Percentiles rank a stretch among this genome's conserved stretches.
These are phyloP conservation scores for Sporobolus alterniflorus DNA, from an alignment of 202 grass and related monocot species.

Conservation along the genomic window DNA sequence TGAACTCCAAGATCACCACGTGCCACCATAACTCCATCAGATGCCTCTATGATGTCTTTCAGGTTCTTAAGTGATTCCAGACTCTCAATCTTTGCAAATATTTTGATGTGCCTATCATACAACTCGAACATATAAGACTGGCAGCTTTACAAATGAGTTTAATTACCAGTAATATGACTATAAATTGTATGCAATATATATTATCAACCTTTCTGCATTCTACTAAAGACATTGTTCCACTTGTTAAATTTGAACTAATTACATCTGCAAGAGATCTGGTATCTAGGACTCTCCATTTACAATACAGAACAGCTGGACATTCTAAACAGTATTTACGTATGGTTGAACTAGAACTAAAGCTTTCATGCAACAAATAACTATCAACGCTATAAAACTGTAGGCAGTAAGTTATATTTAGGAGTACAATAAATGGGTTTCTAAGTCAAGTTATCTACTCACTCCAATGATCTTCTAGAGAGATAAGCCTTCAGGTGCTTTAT, in stretches of 20 bases:
- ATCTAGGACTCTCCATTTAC: neutral
- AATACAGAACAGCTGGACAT: neutral
- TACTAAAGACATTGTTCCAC: neutral
- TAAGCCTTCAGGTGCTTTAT: conserved; percentile 70
- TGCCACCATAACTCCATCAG: conserved; percentile 79
- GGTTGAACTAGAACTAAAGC: neutral
- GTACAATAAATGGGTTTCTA: conserved; percentile 14
- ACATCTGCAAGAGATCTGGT: neutral
- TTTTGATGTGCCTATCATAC: conserved; percentile 46
- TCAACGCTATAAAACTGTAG: neutral
- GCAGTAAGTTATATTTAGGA: neutral
- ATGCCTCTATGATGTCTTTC: conserved; percentile 61
- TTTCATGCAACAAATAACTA: neutral
- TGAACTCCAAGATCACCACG: conserved; percentile 84
- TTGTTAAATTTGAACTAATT: neutral
- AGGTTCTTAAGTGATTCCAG: conserved; percentile 70
- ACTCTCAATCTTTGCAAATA: conserved; percentile 76
- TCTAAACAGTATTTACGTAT: neutral
- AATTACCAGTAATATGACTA: neutral
- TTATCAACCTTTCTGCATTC: neutral
- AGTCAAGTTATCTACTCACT: conserved; percentile 51
- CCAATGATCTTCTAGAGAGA: conserved; percentile 66
- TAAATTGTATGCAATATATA: neutral
- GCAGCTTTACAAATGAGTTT: neutral
- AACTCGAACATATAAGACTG: conserved; percentile 1